Conservation (phyloP, 2,329 filamentous ascomycete genomes). For the Trichoderma guizhouense region DNA sequence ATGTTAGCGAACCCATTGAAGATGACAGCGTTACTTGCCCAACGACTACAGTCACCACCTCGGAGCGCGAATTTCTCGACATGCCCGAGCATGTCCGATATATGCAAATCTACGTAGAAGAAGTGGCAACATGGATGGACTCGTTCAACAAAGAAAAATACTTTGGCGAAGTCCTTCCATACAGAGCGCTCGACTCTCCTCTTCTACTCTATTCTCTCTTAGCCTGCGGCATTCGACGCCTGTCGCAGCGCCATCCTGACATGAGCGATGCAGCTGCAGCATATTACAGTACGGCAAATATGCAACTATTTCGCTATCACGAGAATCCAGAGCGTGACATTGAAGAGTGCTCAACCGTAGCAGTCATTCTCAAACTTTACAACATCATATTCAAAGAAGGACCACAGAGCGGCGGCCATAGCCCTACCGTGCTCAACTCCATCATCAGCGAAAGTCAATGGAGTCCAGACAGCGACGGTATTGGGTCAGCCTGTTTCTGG, state of each 20-base stretch:
- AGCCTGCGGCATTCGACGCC: slow-evolving; percentile 81
- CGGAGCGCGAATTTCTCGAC: slow-evolving; percentile 60
- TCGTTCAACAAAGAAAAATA: slow-evolving; percentile 81
- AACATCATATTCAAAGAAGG: slow-evolving; percentile 86
- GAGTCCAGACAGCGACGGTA: slow-evolving; percentile 73
- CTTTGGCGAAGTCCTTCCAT: slow-evolving; percentile 81
- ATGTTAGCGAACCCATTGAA: neutral
- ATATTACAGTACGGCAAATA: slow-evolving; percentile 84
- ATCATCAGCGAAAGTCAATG: slow-evolving; percentile 87
- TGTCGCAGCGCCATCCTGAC: slow-evolving; percentile 69
- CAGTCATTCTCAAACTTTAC: slow-evolving; percentile 86
- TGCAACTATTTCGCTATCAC: slow-evolving; percentile 69
- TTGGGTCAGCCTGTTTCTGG: slow-evolving; percentile 91
- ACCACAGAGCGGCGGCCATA: slow-evolving; percentile 85
- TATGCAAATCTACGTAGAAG: slow-evolving; percentile 88
- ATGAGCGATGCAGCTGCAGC: slow-evolving; percentile 73
- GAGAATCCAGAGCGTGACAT: slow-evolving; percentile 84
- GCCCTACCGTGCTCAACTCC: slow-evolving; percentile 59
- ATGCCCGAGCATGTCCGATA: slow-evolving; percentile 77
- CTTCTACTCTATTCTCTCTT: slow-evolving; percentile 88
- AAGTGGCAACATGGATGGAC: slow-evolving; percentile 93
- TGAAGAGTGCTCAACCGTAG: slow-evolving; percentile 79
- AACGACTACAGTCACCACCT: neutral
- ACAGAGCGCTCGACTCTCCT: slow-evolving; percentile 74
- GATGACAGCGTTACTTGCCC: neutral